Percentiles rank a stretch among this genome's conserved stretches.
phyloP scores from a whole-genome alignment of 768 basidiomycete genomes.

The Goffeauzyma gilvescens region DNA sequence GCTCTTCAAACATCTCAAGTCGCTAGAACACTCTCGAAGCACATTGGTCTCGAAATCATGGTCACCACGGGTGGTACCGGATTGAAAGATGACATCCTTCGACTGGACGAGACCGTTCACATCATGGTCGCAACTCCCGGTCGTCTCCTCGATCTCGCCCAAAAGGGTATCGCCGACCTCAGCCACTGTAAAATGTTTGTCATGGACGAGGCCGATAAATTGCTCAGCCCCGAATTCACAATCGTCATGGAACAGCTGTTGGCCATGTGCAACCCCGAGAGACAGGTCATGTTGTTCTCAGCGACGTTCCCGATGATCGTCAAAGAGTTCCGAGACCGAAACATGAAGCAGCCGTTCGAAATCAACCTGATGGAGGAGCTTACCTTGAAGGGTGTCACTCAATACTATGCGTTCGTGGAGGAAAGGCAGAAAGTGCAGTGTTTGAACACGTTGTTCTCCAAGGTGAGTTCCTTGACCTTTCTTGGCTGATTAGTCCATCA shows the following conservation, averaged over 20 bases:
- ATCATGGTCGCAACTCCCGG: constrained; percentile 95
- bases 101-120: constrained; percentile 73
- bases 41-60: constrained; percentile 92
- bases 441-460: constrained; percentile 96
- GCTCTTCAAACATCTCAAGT: constrained; percentile 98
- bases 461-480: constrained; percentile 39
- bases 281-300: constrained; percentile 98
- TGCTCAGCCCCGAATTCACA: constrained; percentile 89
- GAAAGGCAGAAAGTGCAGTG: constrained; percentile 99
- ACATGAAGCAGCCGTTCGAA: constrained; percentile 88
- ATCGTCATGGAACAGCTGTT: constrained; percentile 96
- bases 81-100: constrained; percentile 90
- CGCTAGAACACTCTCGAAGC: constrained; percentile 88
- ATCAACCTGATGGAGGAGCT: constrained; percentile 99
- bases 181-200: constrained; percentile 89
- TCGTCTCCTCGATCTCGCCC: constrained; percentile 79
- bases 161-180: constrained; percentile 82
- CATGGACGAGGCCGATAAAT: constrained; percentile 99
- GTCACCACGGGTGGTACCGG: constrained; percentile 97
- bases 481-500: neutral
- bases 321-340: constrained; percentile 73
- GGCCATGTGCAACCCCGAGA: constrained; percentile 56
- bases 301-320: constrained; percentile 98
- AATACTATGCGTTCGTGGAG: constrained; percentile 98
- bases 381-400: constrained; percentile 91